Evolutionary conservation across 139 green algal genomes (phyloP).

Genomic region (Coelastrella sp.): DNA sequence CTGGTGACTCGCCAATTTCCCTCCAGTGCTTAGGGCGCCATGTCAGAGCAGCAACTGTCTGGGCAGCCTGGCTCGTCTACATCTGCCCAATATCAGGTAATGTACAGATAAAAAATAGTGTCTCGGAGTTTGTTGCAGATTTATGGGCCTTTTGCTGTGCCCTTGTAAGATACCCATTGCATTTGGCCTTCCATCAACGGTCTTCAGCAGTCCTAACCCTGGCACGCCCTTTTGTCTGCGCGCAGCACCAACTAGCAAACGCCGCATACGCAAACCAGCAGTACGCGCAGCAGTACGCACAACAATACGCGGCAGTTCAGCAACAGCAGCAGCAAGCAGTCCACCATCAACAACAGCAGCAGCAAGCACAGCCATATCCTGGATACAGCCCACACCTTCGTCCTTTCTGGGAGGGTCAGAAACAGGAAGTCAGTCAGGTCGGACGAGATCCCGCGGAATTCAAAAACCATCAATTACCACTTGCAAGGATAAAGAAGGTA

Average conservation of each 20-base stretch:
- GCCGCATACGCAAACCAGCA: conserved; percentile 5
- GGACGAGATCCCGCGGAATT: conserved; percentile 85
- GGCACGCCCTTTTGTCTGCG: neutral
- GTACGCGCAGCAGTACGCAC: conserved; percentile 30
- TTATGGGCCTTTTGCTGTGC: too few relatives aligned
- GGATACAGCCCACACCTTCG: conserved; percentile 72
- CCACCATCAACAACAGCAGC: neutral
- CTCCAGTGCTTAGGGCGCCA: neutral
- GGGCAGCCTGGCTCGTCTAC: neutral
- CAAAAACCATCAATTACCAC: conserved; percentile 96
- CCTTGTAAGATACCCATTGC: too few relatives aligned
- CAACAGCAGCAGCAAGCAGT: conserved; percentile 29
- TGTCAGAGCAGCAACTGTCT: conserved; percentile 3
- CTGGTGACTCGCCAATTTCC: too few relatives aligned
- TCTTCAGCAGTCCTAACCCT: neutral
- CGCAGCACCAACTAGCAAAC: neutral
- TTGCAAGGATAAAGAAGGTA: conserved; percentile 99
- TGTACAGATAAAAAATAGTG: neutral
- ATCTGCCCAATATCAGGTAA: neutral
- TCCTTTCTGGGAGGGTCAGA: conserved; percentile 88
- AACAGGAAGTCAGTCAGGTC: conserved; percentile 81
- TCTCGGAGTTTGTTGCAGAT: neutral
- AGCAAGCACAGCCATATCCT: neutral
- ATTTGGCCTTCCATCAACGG: too few relatives aligned
- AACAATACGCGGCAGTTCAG: conserved; percentile 28